Percentiles rank a stretch among this genome's conserved stretches.
Conservation (phyloP, 495 filamentous ascomycete species). For the Bryoglossum gracile region DNA sequence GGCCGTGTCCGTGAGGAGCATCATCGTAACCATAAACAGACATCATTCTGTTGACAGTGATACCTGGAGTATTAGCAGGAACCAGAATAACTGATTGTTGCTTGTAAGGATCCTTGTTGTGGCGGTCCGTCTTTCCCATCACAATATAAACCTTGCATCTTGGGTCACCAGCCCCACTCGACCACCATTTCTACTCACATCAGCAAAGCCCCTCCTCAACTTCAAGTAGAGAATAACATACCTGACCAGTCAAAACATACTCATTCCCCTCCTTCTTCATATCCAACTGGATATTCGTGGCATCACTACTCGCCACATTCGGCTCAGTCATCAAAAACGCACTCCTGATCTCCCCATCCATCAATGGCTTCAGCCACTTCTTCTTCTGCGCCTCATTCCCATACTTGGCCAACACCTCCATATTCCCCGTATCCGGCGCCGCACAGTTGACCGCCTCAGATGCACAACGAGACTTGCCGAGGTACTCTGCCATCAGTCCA, state of each 20-base stretch:
- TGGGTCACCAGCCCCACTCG: conserved; percentile 82
- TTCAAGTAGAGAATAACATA: conserved; percentile 37
- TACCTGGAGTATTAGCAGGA: conserved; percentile 63
- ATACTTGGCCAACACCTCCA: conserved; percentile 94
- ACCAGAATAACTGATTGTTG: conserved; percentile 90
- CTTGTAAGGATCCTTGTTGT: conserved; percentile 65
- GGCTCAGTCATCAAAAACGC: conserved; percentile 95
- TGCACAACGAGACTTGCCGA: conserved; percentile 71
- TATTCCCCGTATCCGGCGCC: conserved; percentile 90
- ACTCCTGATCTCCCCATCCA: conserved; percentile 80
- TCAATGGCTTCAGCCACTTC: conserved; percentile 73
- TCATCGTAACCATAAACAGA: conserved; percentile 91
- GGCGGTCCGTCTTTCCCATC: conserved; percentile 77
- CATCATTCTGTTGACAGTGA: conserved; percentile 79
- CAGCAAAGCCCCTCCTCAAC: no score
- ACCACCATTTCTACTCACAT: conserved; percentile 81
- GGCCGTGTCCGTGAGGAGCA: conserved; percentile 87
- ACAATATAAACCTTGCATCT: conserved; percentile 85
- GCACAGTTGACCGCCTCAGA: conserved; percentile 88
- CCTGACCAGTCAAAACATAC: conserved; percentile 79
- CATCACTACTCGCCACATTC: conserved; percentile 76
- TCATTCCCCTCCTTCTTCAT: conserved; percentile 75
- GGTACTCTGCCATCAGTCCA: conserved; percentile 83
- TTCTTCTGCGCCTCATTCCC: conserved; percentile 85
- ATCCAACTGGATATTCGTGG: conserved; percentile 76